Evolutionary conservation across 176 grass and related monocot species (phyloP).

Genomic region (Thinopyrum elongatum): DNA sequence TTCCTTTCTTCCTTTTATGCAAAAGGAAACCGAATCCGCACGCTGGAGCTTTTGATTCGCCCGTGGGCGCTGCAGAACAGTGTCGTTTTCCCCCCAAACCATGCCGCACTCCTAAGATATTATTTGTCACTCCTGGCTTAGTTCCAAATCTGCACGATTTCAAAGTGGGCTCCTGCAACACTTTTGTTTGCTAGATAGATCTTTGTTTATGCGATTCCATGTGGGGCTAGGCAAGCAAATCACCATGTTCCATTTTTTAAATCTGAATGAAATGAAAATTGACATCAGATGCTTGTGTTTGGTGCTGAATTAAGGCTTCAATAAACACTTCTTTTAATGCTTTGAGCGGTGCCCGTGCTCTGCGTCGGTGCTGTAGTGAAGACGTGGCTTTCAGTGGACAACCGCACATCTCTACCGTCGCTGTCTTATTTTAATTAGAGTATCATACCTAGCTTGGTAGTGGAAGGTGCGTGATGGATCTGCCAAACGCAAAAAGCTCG

Average conservation of each 20-base stretch:
- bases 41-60: background rate
- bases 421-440: background rate
- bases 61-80: constrained; percentile 28
- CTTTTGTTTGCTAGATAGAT: constrained; percentile 12
- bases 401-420: background rate
- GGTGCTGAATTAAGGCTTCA: constrained; percentile 1
- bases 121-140: background rate
- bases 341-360: constrained; percentile 16
- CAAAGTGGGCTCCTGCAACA: constrained; percentile 13
- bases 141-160: constrained; percentile 18
- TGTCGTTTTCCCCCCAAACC: background rate
- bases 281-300: background rate
- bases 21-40: constrained; percentile 12
- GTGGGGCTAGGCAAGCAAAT: constrained; percentile 17
- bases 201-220: constrained; percentile 29
- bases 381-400: constrained; percentile 23
- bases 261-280: constrained; percentile 14
- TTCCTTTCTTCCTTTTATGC: constrained; percentile 15
- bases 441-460: background rate
- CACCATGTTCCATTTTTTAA: background rate
- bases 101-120: background rate
- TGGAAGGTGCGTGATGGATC: constrained; percentile 50
- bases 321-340: constrained; percentile 29
- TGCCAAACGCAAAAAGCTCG: constrained; percentile 13
- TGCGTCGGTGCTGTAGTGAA: constrained; percentile 32